Percentiles rank a stretch among this genome's conserved stretches.
Conservation (phyloP, 495 filamentous ascomycete species). For the Aspergillus homomorphus region DNA sequence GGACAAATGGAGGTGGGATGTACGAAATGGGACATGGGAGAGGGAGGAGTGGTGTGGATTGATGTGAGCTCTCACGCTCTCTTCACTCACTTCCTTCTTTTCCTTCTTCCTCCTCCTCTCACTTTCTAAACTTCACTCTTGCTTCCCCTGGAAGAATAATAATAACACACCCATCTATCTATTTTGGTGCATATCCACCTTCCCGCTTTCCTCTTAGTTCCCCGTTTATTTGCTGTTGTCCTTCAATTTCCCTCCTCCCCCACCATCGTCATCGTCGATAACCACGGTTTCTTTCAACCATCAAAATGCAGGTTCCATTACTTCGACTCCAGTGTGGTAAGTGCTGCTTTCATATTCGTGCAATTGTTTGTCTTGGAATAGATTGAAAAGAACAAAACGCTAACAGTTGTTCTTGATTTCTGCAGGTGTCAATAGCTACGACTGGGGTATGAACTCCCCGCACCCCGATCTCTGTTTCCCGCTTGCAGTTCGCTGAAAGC, state of each 20-base stretch:
- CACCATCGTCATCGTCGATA: background rate
- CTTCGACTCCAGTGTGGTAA: slow-evolving; percentile 89
- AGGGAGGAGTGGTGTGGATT: background rate
- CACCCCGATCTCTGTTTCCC: slow-evolving; percentile 13
- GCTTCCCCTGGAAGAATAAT: background rate
- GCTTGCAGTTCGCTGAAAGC: slow-evolving; percentile 22
- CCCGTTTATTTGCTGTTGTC: too few species aligned
- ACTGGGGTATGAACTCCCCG: slow-evolving; percentile 68
- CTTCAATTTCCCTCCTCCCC: background rate
- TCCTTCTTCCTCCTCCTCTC: background rate
- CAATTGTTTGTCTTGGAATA: background rate
- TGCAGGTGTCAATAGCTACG: slow-evolving; percentile 89
- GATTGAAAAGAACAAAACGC: too few species aligned
- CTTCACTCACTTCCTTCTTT: background rate
- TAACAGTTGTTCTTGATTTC: background rate
- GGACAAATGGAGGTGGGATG: background rate
- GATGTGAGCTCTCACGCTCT: background rate
- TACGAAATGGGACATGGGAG: background rate
- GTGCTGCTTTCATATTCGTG: slow-evolving; percentile 13
- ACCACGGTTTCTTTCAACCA: slow-evolving; percentile 5
- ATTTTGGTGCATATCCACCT: background rate
- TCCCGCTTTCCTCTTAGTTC: background rate
- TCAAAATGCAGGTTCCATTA: slow-evolving; percentile 75
- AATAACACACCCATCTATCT: background rate
- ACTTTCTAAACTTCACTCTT: background rate